Evolutionary conservation across 2,329 filamentous ascomycete genomes (phyloP), one percentile per base, ranked within the genome.

Genomic region (Paecilomyces variotii): DNA sequence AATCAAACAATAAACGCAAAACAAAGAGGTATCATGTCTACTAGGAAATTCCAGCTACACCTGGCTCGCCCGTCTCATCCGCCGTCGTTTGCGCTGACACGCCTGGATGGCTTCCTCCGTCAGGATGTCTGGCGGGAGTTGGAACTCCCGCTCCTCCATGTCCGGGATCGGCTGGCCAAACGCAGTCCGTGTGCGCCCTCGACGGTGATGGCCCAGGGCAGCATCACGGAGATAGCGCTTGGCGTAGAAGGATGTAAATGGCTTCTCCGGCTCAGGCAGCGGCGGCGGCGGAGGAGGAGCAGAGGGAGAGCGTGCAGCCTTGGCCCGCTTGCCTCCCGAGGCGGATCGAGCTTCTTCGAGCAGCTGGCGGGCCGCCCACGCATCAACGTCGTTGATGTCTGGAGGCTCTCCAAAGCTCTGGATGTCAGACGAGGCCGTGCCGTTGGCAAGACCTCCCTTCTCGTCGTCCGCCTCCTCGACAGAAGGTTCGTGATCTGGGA

Each of bases 141-240:
- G 80, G 70, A 97, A 97, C 50, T 96, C 89, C 32, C 71, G 70
- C 69, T 89, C 83, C 4, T 78, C 71, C 59, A 88, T 78, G 12
- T 96, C 90, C 0, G 92, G 92, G 24, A 97, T 74, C 0, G 88
- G 83, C 27, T 87, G 84, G 0, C 93, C 93, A 82, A 94, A 97
- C 2, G 92, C 93, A 54, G 88, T 79, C 14, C 87, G 80, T 56
- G 83, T 89, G 55, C 90, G 82, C 51, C 85, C 84, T 56, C 89
- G 85, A 34, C 91, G 82, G 54, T 84, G 80, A 64, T 85, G 86
- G 61, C 85, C 87, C n/a, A 96, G 74, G 9, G 92, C 91, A 5
- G 86, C 84, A 25, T 91, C 89, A 27, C 93, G 87, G 61, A 93
- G 82, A 68, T 95, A 87, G 26, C 83, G 85, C 74, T 94, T 91